These are phyloP conservation scores for Apiospora arundinis DNA, from an alignment of 2,329 filamentous ascomycete genomes.

Conservation along the genomic window DNA sequence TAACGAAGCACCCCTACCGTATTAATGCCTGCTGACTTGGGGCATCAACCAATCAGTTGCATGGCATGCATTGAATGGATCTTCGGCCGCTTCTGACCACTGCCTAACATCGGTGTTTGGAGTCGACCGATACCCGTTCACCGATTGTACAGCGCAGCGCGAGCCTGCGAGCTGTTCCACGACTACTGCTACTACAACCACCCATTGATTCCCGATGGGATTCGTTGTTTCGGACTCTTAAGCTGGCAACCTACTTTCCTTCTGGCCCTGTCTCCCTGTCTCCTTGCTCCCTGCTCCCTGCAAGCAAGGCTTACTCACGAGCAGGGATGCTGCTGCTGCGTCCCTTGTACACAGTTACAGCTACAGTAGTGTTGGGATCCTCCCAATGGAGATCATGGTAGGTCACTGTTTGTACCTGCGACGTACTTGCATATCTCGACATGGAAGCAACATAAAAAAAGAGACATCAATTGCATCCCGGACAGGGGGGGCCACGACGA, in stretches of 20 bases:
- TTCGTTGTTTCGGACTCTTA: constrained; percentile 14
- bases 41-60: constrained; percentile 1
- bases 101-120: not conserved
- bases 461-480: not conserved
- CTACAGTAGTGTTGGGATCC: not conserved
- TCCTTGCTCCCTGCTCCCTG: constrained; percentile 1
- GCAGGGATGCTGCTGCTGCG: not conserved
- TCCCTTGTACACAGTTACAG: not conserved
- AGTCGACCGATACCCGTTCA: constrained; percentile 13
- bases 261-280: not conserved
- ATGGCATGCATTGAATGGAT: constrained; percentile 2
- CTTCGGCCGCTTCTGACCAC: not conserved
- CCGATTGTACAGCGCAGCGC: constrained; percentile 6
- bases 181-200: not conserved
- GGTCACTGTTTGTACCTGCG: constrained; percentile 6
- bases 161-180: constrained; percentile 10
- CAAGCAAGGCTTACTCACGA: constrained; percentile 12
- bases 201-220: constrained; percentile 7
- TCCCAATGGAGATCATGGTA: constrained; percentile 1
- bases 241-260: constrained; percentile 4
- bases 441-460: constrained; percentile 6
- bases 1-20: not conserved
- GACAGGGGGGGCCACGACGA: not conserved
- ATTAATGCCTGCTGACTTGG: not conserved
- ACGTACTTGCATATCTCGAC: constrained; percentile 14